phyloP scores from a whole-genome alignment of 495 filamentous ascomycete genomes.

The Aspergillus leporis region DNA sequence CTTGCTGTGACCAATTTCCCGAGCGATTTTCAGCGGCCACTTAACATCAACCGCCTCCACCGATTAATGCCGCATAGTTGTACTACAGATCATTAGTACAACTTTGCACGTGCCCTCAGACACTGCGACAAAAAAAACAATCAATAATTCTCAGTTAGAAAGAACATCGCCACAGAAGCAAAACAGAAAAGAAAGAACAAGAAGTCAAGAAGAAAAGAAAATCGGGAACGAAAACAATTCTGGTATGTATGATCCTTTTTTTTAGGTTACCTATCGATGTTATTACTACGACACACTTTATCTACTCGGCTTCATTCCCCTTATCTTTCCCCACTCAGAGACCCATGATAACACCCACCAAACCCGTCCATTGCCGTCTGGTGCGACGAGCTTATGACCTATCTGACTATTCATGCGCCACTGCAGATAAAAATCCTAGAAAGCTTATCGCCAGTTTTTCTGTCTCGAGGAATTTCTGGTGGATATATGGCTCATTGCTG shows the following conservation, averaged over 20 bases:
- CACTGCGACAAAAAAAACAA: not conserved
- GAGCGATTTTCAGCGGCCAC: slow-evolving; percentile 20
- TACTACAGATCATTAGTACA: not conserved
- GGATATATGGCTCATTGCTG: slow-evolving; percentile 24
- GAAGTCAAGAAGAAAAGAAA: slow-evolving; percentile 7
- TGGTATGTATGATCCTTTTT: slow-evolving; percentile 9
- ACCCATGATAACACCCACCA: slow-evolving; percentile 23
- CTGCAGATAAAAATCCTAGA: slow-evolving; percentile 15
- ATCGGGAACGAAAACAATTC: slow-evolving; percentile 3
- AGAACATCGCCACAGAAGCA: not conserved
- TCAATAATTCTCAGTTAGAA: not conserved
- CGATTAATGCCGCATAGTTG: slow-evolving; percentile 22
- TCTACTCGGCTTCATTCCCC: slow-evolving; percentile 12
- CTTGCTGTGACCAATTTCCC: slow-evolving; percentile 13
- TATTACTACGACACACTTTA: slow-evolving; percentile 2
- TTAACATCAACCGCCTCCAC: slow-evolving; percentile 11
- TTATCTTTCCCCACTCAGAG: slow-evolving; percentile 37
- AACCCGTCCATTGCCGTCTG: slow-evolving; percentile 4
- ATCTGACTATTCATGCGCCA: slow-evolving; percentile 22
- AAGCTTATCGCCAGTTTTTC: slow-evolving; percentile 27
- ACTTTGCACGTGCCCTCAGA: not conserved
- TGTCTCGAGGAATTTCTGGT: slow-evolving; percentile 11
- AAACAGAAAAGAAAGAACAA: not conserved
- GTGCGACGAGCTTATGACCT: slow-evolving; percentile 11
- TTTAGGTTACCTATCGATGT: slow-evolving; percentile 6